phyloP scores from a whole-genome alignment of 2,329 filamentous ascomycete genomes.

The Exophiala oligosperma region DNA sequence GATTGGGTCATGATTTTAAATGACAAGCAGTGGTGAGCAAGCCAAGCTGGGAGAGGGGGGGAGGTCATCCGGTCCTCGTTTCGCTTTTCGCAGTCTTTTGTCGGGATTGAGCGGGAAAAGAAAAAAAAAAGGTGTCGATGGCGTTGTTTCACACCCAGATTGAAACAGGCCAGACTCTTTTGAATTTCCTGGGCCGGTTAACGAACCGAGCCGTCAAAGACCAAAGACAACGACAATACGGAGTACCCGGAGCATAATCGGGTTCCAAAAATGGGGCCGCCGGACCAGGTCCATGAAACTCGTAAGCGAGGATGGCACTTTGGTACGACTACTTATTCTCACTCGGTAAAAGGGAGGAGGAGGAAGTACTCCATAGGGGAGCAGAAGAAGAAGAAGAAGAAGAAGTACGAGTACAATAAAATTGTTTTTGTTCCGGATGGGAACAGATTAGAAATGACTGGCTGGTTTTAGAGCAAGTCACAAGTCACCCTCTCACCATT shows the following conservation, averaged over 20 bases:
- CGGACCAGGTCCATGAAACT: neutral
- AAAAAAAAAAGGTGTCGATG: neutral
- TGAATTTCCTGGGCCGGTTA: neutral
- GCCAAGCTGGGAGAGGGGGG: neutral
- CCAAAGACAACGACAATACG: neutral
- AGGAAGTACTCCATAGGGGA: too few species aligned
- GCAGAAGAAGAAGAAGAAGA: too few species aligned
- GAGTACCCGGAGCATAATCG: too few species aligned
- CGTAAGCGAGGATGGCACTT: neutral
- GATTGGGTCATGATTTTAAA: slow-evolving; percentile 8
- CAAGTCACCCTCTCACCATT: too few species aligned
- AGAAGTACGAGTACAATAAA: too few species aligned
- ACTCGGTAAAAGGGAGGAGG: too few species aligned
- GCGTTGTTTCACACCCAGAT: neutral
- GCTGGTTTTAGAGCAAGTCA: too few species aligned
- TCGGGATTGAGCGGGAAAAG: neutral
- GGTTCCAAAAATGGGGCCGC: too few species aligned
- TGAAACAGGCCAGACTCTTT: neutral
- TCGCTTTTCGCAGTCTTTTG: neutral
- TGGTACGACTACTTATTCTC: too few species aligned
- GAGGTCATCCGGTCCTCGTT: too few species aligned
- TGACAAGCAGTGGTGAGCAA: slow-evolving; percentile 5
- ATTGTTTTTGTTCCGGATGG: too few species aligned
- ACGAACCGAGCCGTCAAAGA: neutral
- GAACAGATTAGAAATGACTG: too few species aligned